Evolutionary conservation across 768 basidiomycete genomes (phyloP), one percentile per base, ranked within the genome.

Genomic region (Hortiboletus campestris): DNA sequence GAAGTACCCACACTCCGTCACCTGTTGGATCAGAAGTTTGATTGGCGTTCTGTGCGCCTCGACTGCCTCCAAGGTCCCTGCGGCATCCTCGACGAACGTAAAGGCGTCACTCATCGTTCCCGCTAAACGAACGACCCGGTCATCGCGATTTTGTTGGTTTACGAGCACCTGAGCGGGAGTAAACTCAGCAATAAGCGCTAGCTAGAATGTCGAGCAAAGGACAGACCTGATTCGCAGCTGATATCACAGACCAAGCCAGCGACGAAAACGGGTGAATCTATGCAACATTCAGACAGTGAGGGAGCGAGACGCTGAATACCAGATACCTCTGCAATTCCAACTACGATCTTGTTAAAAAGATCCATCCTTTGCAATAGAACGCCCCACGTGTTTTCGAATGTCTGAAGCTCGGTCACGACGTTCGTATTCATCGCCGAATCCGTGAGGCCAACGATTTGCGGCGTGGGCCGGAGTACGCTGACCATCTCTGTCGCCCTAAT

Each of bases 1-100:
- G 50, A 64, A 64, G 31, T 66, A 66, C 7, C 63, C 63, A 36
- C 63, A 65, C 45, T 65, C 63, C 25, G 63, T 63, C 39, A 65
- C 55, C 16, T 65, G 64, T 12, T 52, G 64, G 28, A 65, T 47
- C n/a, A 65, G 25, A 45, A 46, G 35, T 39, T 17, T 60, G 32
- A 63, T 42, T 3, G 42, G 29, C 17, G 51, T 35, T 28, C 6
- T 34, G 17, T 66, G 63, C 6, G 52, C 55, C 22, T 55, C 29
- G n/a, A 57, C 36, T 3, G 17, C 36, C 42, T 44, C 63, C 55
- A 63, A 48, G 6, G 55, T 13, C 1, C 46, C n/a, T n/a, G n/a
- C 55, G 1, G 57, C 52, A 19, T 56, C 47, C 28, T 60, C 49
- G 0, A 64, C 61, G 45, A 64, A 64, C 20, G 43, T 46, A 19